Evolutionary conservation across 2,329 filamentous ascomycete species (phyloP), one percentile per base, ranked within the genome.

Genomic region (Mariannaea elegans): DNA sequence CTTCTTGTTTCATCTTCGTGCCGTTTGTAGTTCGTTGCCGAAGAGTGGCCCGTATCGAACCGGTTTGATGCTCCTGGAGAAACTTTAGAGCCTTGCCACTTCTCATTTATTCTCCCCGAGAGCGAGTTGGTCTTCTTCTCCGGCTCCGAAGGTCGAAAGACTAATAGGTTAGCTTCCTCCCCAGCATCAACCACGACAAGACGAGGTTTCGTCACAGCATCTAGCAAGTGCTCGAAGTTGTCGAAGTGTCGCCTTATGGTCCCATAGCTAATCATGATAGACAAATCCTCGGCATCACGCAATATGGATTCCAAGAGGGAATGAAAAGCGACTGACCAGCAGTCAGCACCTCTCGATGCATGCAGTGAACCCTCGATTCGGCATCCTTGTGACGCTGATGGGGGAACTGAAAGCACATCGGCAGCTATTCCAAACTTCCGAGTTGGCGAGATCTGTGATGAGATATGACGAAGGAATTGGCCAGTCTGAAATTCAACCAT

Each of bases 241-340:
- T 76, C 70, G 55, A 85, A 82, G n/a, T 86, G 82, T 12, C 73
- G 72, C 47, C 87, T 78, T 3, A 90, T 81, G 4, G 78, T 73
- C 21, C 81, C 77, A 64, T 89, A 90, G 4, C 81, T 81, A n/a
- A 89, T 75, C 21, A 82, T 80, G 3, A 90, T 78, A 1, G 81
- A 79, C 75, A 85, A 80, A 63, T 88, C 86, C 69, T 90, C 87
- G 1, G 81, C 85, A 62, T 89, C 87, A 9, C 85, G 77, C 16
- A 89, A 71, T 3, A 85, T 75, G 1, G 78, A 78, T 63, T 89
- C 87, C 8, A 89, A 70, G 54, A 89, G 72, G 3, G 78, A 75
- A 36, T 84, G 80, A 54, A 90, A 90, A 0, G 85, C 84, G 29
- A 80, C 75, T 1, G 79, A 79, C 87, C 87, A 90, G 2, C 78